These are phyloP conservation scores for Aaosphaeria pasadenensis DNA, from an alignment of 2,329 filamentous ascomycete genomes.

Conservation along the genomic window DNA sequence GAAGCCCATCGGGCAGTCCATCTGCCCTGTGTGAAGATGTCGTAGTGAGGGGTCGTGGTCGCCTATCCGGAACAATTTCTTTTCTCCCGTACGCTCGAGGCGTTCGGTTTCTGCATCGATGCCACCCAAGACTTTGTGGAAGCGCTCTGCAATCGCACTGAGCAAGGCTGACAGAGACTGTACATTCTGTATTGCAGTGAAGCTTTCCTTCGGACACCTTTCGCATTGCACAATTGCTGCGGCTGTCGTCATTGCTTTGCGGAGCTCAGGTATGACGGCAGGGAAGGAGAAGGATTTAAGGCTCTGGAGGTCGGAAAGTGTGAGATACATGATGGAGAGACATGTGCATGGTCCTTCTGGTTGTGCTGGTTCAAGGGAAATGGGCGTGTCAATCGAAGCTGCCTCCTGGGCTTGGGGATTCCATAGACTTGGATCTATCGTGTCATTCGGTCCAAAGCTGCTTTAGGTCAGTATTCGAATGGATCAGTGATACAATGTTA, in stretches of 20 bases:
- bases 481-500: no score
- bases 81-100: constrained; percentile 27
- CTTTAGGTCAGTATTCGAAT: background rate
- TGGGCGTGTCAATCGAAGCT: background rate
- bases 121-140: constrained; percentile 37
- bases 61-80: constrained; percentile 43
- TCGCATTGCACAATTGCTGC: constrained; percentile 40
- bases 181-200: constrained; percentile 46
- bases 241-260: constrained; percentile 41
- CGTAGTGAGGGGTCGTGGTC: constrained; percentile 37
- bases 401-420: background rate
- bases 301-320: constrained; percentile 40
- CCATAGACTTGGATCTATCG: constrained; percentile 5
- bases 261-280: constrained; percentile 39
- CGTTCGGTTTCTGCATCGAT: constrained; percentile 41
- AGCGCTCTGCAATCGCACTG: constrained; percentile 41
- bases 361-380: no score
- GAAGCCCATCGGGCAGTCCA: constrained; percentile 45
- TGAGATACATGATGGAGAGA: constrained; percentile 46
- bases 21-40: constrained; percentile 43
- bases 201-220: constrained; percentile 41
- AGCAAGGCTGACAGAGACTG: constrained; percentile 42
- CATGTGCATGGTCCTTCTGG: constrained; percentile 38
- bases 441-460: constrained; percentile 6
- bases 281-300: constrained; percentile 42